These are phyloP conservation scores for Annulohypoxylon stygium DNA, from an alignment of 495 filamentous ascomycete genomes.

Conservation along the genomic window DNA sequence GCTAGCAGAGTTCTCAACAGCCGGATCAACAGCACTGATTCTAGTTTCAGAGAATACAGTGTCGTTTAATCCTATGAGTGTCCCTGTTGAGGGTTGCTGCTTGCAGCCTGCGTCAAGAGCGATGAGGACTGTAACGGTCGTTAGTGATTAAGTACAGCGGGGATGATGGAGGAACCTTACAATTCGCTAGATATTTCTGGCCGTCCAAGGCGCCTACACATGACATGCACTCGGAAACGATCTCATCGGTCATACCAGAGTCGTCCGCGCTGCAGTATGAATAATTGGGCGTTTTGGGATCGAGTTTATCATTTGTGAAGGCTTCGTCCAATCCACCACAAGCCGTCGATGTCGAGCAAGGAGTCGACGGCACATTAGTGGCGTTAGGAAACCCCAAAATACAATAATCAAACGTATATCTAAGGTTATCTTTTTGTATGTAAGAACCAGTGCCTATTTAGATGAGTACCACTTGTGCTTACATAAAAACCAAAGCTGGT, in stretches of 20 bases:
- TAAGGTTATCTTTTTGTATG: conserved; percentile 56
- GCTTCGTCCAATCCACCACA: conserved; percentile 54
- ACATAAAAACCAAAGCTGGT: conserved; percentile 68
- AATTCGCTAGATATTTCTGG: conserved; percentile 58
- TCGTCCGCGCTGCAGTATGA: conserved; percentile 56
- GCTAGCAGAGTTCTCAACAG: conserved; percentile 26
- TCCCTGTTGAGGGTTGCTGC: conserved; percentile 60
- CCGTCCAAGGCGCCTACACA: conserved; percentile 57
- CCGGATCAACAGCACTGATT: conserved; percentile 59
- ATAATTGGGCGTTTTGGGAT: conserved; percentile 52
- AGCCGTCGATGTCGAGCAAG: conserved; percentile 58
- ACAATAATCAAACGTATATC: conserved; percentile 61
- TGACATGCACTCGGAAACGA: conserved; percentile 52
- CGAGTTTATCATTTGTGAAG: conserved; percentile 51
- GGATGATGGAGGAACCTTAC: conserved; percentile 34
- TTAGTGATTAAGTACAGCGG: conserved; percentile 32
- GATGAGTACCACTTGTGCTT: conserved; percentile 34
- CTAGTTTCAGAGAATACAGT: conserved; percentile 59
- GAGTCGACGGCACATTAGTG: conserved; percentile 52
- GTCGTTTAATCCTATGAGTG: conserved; percentile 59
- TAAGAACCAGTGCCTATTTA: conserved; percentile 34
- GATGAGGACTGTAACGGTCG: conserved; percentile 52
- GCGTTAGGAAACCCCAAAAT: conserved; percentile 62
- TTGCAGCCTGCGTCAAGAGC: conserved; percentile 64
- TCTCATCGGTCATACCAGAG: conserved; percentile 45